These are phyloP conservation scores for Trichoderma lentiforme DNA, from an alignment of 2,329 filamentous ascomycete genomes.

Conservation along the genomic window DNA sequence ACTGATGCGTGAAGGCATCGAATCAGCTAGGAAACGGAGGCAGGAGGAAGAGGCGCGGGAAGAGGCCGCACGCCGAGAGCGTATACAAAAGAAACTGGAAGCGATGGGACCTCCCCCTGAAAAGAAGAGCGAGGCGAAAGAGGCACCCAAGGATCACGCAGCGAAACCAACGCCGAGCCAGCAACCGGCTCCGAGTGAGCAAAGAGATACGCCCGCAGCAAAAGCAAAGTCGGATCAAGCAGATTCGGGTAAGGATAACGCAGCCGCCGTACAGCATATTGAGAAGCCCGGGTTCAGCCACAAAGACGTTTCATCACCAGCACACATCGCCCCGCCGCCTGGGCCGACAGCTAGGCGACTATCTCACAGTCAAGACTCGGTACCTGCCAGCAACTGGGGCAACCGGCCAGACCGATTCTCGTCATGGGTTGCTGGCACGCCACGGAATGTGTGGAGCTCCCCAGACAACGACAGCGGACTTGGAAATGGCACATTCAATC, in stretches of 20 bases:
- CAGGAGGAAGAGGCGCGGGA: constrained; percentile 68
- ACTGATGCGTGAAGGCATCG: constrained; percentile 69
- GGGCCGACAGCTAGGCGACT: constrained; percentile 27
- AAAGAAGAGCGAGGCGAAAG: constrained; percentile 55
- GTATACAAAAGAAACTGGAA: constrained; percentile 69
- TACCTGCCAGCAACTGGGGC: constrained; percentile 38
- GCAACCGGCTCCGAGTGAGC: constrained; percentile 28
- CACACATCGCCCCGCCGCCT: constrained; percentile 20
- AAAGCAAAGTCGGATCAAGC: constrained; percentile 15
- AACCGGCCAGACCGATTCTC: constrained; percentile 47
- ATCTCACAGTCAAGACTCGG: constrained; percentile 34
- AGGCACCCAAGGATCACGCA: constrained; percentile 41
- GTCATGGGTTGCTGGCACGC: constrained; percentile 46
- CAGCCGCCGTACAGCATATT: background rate
- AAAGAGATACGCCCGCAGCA: constrained; percentile 20
- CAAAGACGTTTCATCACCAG: constrained; percentile 21
- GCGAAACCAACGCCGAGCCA: constrained; percentile 34
- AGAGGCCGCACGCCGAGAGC: constrained; percentile 67
- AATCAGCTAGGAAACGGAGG: constrained; percentile 65
- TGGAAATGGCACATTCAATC: constrained; percentile 73
- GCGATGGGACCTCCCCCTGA: constrained; percentile 64
- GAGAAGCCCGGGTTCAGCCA: constrained; percentile 10
- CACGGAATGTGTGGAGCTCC: constrained; percentile 70
- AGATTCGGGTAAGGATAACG: background rate
- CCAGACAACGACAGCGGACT: constrained; percentile 68